Evolutionary conservation across 345 rosid species (phyloP), one percentile per base, ranked within the genome.

Genomic region (Syzygium oleosum): DNA sequence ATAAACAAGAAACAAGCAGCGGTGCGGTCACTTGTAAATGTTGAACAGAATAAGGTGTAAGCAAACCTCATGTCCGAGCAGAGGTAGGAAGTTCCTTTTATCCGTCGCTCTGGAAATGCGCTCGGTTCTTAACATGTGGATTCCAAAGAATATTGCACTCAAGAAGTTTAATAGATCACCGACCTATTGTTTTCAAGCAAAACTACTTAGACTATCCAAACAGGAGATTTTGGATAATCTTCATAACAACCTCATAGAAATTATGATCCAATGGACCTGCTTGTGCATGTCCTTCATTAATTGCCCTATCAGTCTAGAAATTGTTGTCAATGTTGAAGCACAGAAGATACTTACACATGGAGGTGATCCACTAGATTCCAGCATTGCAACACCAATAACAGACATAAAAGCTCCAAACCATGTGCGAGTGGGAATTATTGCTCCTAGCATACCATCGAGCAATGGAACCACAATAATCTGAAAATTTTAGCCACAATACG

Each of bases 371-470:
- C 96, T 91, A 56, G 91, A 93, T 91, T 94, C 96, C 55, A 95
- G 92, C 94, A 93, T 90, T 38, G 88, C 94, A 84, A 95, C 94
- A 54, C 96, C 95, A 34, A 91, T 21, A 52, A 93, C 80, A 79
- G 96, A 93, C 93, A 94, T 90, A 27, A 93, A 63, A 83, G 92
- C 93, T 84, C 96, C 94, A 93, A 92, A 91, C 95, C 96, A 95
- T 12, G 95, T 92, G n/a, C 87, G 89, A 12, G 94, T 89, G 87
- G 94, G 96, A 89, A 93, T 84, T 80, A 92, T 87, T 58, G 96
- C 92, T 90, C 98, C 98, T 85, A 95, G 88, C 95, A 95, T 91
- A 86, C 96, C 94, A 90, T 93, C 95, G 73, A 95, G 94, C 90
- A 93, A 85, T 7, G 98, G 98, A 89, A 93, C 98, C 91, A 94